Percentiles rank a stretch among this genome's conserved stretches.
Conservation (phyloP, 805 yeast species). For the Candida palmyrensis region DNA sequence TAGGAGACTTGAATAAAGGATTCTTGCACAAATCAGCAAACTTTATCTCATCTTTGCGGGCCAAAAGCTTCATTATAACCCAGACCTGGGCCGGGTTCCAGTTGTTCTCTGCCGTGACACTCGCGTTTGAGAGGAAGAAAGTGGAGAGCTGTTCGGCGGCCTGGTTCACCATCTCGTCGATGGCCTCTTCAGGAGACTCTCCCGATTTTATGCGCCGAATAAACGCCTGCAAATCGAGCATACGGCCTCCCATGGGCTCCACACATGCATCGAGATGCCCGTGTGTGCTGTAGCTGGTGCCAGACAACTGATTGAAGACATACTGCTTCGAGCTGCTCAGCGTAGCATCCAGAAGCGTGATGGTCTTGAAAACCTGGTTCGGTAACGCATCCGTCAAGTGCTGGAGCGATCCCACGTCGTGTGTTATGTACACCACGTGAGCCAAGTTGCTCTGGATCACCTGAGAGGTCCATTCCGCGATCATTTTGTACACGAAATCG, state of each 20-base stretch:
- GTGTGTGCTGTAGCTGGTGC: slow-evolving; percentile 6
- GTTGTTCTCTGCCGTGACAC: slow-evolving; percentile 31
- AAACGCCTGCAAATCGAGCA: slow-evolving; percentile 88
- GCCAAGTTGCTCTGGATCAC: slow-evolving; percentile 76
- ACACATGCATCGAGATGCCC: slow-evolving; percentile 39
- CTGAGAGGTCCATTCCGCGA: slow-evolving; percentile 87
- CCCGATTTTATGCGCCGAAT: slow-evolving; percentile 86
- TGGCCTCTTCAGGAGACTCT: slow-evolving; percentile 72
- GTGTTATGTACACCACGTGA: slow-evolving; percentile 83
- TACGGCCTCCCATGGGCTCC: slow-evolving; percentile 86
- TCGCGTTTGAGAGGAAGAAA: slow-evolving; percentile 45
- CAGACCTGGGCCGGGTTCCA: slow-evolving; percentile 84
- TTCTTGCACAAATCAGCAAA: slow-evolving; percentile 50
- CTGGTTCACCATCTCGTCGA: slow-evolving; percentile 74
- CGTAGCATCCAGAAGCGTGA: slow-evolving; percentile 79
- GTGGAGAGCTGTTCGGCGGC: slow-evolving; percentile 87
- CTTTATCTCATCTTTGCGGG: slow-evolving; percentile 40
- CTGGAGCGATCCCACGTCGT: slow-evolving; percentile 74
- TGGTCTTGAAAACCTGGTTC: slow-evolving; percentile 74
- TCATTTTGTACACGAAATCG: slow-evolving; percentile 61
- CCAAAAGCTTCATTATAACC: slow-evolving; percentile 66
- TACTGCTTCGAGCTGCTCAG: slow-evolving; percentile 63
- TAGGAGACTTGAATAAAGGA: slow-evolving; percentile 58
- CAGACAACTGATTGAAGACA: slow-evolving; percentile 52
- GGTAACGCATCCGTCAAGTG: slow-evolving; percentile 71